phyloP scores from a whole-genome alignment of 495 filamentous ascomycete species.

The Bryoglossum gracile region DNA sequence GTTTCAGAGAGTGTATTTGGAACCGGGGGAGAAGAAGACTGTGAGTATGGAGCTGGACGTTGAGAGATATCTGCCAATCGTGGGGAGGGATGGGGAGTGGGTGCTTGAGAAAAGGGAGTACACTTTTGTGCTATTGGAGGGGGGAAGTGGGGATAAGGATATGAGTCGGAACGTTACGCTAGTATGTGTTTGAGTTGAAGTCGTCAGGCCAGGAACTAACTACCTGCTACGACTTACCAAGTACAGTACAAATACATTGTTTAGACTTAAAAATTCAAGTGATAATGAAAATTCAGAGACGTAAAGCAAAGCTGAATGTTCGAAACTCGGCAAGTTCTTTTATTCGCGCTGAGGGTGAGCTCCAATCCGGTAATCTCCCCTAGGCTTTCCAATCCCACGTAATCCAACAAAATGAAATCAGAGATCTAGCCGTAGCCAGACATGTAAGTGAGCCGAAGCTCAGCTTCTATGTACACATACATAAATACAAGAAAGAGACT shows the following conservation, averaged over 20 bases:
- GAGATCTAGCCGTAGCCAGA: not conserved
- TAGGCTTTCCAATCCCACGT: no score
- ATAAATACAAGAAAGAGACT: not conserved
- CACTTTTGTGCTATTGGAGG: conserved; percentile 34
- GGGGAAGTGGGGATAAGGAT: conserved; percentile 28
- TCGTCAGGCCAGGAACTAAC: no score
- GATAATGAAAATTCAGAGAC: not conserved
- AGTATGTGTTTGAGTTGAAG: conserved; percentile 27
- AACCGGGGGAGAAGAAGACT: conserved; percentile 45
- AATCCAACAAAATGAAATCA: conserved; percentile 1
- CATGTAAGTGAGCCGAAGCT: not conserved
- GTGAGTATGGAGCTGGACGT: conserved; percentile 29
- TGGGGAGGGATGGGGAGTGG: conserved; percentile 26
- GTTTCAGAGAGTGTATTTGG: conserved; percentile 60
- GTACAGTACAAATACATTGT: no score
- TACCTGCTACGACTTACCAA: no score
- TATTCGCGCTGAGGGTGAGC: not conserved
- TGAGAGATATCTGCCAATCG: conserved; percentile 32
- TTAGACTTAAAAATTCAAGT: no score
- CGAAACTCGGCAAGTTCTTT: no score
- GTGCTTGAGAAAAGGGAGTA: conserved; percentile 33
- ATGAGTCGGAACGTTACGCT: conserved; percentile 31
- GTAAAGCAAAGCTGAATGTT: no score
- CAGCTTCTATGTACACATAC: not conserved
- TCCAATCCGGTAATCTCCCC: not conserved